These are phyloP conservation scores for Hypholoma sublateritium DNA, from an alignment of 768 basidiomycete genomes.

Conservation along the genomic window DNA sequence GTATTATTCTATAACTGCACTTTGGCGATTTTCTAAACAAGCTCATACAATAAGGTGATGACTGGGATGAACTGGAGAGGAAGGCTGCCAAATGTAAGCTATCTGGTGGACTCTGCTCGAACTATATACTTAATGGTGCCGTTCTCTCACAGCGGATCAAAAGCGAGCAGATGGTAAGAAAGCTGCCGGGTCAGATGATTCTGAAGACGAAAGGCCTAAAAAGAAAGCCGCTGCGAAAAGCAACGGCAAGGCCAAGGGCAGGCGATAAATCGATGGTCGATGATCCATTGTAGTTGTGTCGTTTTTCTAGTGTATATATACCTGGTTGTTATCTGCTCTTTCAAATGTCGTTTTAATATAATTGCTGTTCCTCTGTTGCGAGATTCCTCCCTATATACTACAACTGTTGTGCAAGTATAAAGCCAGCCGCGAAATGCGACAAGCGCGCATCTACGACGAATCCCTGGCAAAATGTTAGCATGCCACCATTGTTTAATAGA, in stretches of 20 bases:
- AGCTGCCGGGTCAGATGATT: conserved; percentile 51
- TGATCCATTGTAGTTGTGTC: conserved; percentile 5
- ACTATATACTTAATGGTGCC: conserved; percentile 13
- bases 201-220: conserved; percentile 47
- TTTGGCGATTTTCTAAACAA: conserved; percentile 5
- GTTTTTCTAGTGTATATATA: conserved; percentile 8
- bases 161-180: conserved; percentile 44
- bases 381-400: neutral
- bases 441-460: conserved; percentile 77
- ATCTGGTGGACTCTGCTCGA: conserved; percentile 21
- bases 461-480: conserved; percentile 34
- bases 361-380: too few relatives aligned
- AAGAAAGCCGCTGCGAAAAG: conserved; percentile 45
- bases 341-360: neutral
- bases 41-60: conserved; percentile 59
- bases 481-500: neutral
- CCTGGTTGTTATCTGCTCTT: neutral
- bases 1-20: conserved; percentile 14
- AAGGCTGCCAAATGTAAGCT: conserved; percentile 83
- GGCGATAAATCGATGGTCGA: conserved; percentile 20
- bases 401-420: conserved; percentile 49
- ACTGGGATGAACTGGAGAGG: conserved; percentile 94
- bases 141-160: conserved; percentile 40
- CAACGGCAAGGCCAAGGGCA: conserved; percentile 42
- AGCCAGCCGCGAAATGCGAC: conserved; percentile 74